These are phyloP conservation scores for Favolaschia claudopus DNA, from an alignment of 768 basidiomycete genomes.

Conservation along the genomic window DNA sequence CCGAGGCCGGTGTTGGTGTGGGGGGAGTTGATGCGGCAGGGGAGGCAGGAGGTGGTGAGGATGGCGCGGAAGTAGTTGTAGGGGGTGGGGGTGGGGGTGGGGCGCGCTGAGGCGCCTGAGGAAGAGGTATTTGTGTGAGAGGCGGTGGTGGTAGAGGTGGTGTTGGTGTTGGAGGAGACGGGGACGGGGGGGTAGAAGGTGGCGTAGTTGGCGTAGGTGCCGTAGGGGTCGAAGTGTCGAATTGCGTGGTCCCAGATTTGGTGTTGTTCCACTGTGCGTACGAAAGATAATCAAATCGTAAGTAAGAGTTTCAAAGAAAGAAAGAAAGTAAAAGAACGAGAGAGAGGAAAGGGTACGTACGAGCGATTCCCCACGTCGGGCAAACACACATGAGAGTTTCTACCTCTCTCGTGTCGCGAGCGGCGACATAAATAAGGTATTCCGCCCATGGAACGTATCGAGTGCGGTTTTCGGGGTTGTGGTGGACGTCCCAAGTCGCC, in stretches of 20 bases:
- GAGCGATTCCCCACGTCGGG: conserved; percentile 16
- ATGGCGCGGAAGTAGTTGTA: conserved; percentile 73
- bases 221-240: conserved; percentile 7
- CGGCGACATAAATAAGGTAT: not conserved
- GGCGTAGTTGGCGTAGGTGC: not conserved
- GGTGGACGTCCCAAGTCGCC: not conserved
- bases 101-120: conserved; percentile 43
- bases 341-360: conserved; percentile 2
- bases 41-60: conserved; percentile 58
- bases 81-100: conserved; percentile 50
- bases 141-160: conserved; percentile 50
- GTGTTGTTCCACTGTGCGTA: conserved; percentile 12
- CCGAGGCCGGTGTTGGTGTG: conserved; percentile 57
- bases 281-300: not conserved
- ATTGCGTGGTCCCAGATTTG: conserved; percentile 3
- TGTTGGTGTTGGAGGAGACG: conserved; percentile 37
- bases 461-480: not conserved
- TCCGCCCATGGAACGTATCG: not conserved
- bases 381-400: conserved; percentile 16
- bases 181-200: not conserved
- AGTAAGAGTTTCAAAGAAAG: not conserved
- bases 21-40: conserved; percentile 76
- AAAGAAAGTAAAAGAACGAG: too few species aligned
- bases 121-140: conserved; percentile 47
- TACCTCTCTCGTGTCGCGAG: conserved; percentile 6